These are phyloP conservation scores for Umbelopsis sp. DNA, from an alignment of 192 early-diverging fungal genomes.

Conservation along the genomic window DNA sequence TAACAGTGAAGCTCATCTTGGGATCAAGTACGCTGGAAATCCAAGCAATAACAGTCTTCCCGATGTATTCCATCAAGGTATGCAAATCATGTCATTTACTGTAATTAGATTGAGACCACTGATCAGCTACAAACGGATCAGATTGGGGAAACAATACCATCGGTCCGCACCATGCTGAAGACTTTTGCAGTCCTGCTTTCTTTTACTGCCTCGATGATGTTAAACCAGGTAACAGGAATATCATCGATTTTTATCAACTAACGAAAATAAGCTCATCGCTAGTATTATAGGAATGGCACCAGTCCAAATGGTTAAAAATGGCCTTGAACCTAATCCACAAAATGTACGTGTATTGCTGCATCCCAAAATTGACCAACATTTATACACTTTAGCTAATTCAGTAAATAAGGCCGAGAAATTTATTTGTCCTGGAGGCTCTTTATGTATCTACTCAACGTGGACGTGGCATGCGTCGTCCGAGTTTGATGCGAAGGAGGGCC, in stretches of 20 bases:
- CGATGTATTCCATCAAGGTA: slow-evolving; percentile 10
- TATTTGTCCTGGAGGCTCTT: background rate
- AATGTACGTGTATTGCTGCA: background rate
- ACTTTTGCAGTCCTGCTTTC: slow-evolving; percentile 9
- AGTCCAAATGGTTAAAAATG: slow-evolving; percentile 16
- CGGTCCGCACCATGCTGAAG: slow-evolving; percentile 4
- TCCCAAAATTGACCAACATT: background rate
- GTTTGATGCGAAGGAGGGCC: background rate
- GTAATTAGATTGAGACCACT: background rate
- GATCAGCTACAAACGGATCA: background rate
- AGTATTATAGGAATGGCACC: background rate
- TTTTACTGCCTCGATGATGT: slow-evolving; percentile 20
- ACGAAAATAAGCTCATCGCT: background rate
- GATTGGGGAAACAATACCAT: slow-evolving; percentile 9
- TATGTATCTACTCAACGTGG: slow-evolving; percentile 20
- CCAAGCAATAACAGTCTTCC: slow-evolving; percentile 18
- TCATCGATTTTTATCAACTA: background rate
- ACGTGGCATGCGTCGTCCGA: slow-evolving; percentile 14
- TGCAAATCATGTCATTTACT: background rate
- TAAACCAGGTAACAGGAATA: background rate
- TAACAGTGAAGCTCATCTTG: slow-evolving; percentile 15
- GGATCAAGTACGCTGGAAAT: slow-evolving; percentile 16
- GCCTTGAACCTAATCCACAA: slow-evolving; percentile 8
- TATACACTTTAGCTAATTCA: background rate
- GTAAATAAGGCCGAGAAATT: slow-evolving; percentile 1